phyloP scores from a whole-genome alignment of 2,329 filamentous ascomycete genomes.

The Claviceps fusiformis region DNA sequence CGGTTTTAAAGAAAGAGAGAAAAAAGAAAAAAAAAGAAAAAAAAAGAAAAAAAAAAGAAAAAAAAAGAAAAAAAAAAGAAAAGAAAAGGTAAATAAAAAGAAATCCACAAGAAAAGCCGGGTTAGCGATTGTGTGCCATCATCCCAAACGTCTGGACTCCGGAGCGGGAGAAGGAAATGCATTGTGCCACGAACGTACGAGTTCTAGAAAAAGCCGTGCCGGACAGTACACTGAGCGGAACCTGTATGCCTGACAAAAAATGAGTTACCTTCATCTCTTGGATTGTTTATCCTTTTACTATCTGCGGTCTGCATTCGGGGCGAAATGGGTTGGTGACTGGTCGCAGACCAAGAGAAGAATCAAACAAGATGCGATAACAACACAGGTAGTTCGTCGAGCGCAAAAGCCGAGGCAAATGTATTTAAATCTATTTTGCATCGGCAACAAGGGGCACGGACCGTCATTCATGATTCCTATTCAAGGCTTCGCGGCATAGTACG shows the following conservation, averaged over 20 bases:
- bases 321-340: not conserved
- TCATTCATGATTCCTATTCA: not conserved
- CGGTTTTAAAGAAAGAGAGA: not conserved
- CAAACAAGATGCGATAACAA: not conserved
- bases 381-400: no score
- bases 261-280: constrained; percentile 1
- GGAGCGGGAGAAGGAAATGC: not conserved
- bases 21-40: not conserved
- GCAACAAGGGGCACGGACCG: not conserved
- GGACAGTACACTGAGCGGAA: not conserved
- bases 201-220: not conserved
- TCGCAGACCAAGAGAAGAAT: not conserved
- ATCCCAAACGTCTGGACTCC: not conserved
- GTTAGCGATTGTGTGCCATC: not conserved
- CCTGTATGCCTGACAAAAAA: constrained; percentile 1
- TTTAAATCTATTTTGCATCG: no score
- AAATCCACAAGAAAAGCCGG: not conserved
- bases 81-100: not conserved
- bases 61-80: not conserved
- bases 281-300: not conserved
- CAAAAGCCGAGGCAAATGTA: no score
- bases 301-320: not conserved
- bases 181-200: not conserved
- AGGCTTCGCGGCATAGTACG: not conserved
- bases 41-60: not conserved